Evolutionary conservation across 2,329 filamentous ascomycete species (phyloP).

Genomic region (Monosporascus sp.): DNA sequence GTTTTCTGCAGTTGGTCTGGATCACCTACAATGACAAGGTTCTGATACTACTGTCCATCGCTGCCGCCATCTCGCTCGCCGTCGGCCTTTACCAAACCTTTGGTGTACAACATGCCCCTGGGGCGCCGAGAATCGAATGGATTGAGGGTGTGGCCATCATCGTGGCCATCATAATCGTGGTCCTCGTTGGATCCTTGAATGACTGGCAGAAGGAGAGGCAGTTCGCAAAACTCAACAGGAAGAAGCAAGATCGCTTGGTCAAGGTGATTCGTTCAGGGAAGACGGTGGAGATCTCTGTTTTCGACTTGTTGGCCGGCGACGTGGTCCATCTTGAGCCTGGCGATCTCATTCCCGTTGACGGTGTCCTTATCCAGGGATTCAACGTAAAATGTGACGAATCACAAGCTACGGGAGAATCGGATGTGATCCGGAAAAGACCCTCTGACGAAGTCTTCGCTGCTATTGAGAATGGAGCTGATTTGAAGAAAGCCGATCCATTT

Average conservation of each 20-base stretch:
- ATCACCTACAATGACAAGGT: conserved; percentile 83
- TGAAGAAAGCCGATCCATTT: conserved; percentile 73
- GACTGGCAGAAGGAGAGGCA: conserved; percentile 78
- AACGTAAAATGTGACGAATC: conserved; percentile 74
- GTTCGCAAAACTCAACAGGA: conserved; percentile 72
- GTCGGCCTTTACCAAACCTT: conserved; percentile 73
- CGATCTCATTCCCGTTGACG: conserved; percentile 69
- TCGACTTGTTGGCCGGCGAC: conserved; percentile 64
- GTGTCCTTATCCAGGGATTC: conserved; percentile 66
- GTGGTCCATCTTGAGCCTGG: conserved; percentile 69
- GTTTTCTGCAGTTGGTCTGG: conserved; percentile 68
- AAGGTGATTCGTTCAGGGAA: conserved; percentile 68
- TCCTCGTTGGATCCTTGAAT: conserved; percentile 70
- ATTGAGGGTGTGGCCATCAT: conserved; percentile 79
- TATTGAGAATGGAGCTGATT: conserved; percentile 59
- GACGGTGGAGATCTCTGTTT: conserved; percentile 63
- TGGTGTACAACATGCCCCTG: conserved; percentile 46
- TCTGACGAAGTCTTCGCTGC: conserved; percentile 64
- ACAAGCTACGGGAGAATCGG: conserved; percentile 73
- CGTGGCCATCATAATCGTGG: conserved; percentile 72
- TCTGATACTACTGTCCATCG: conserved; percentile 63
- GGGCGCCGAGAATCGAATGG: conserved; percentile 63
- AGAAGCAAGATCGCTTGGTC: conserved; percentile 70
- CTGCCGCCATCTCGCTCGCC: conserved; percentile 66
- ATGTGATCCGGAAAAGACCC: conserved; percentile 63